phyloP scores from a whole-genome alignment of 768 basidiomycete genomes.

The Auriculariales sp. region DNA sequence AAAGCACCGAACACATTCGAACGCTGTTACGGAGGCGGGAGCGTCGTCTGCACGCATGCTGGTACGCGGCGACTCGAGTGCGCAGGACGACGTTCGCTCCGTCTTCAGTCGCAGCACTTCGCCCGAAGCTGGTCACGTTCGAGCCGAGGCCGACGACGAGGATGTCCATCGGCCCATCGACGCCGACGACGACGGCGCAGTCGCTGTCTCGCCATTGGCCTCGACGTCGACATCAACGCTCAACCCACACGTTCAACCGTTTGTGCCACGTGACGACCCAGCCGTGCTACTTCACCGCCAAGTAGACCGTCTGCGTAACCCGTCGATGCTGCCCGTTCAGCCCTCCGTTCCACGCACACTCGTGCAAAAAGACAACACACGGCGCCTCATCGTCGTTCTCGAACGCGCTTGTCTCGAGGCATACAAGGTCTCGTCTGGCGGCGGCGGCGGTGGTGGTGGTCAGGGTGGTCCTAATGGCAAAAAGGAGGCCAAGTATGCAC shows the following conservation, averaged over 20 bases:
- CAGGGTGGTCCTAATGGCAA: slow-evolving; percentile 21
- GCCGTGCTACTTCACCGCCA: not conserved
- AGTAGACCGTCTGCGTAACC: slow-evolving; percentile 8
- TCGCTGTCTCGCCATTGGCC: not conserved
- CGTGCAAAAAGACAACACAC: slow-evolving; percentile 25
- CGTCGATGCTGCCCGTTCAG: slow-evolving; percentile 19
- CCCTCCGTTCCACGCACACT: slow-evolving; percentile 22
- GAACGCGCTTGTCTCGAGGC: slow-evolving; percentile 94
- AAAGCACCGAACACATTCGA: not conserved
- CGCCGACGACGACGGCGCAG: not conserved
- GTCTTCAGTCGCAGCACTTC: slow-evolving; percentile 1
- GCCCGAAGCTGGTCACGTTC: not conserved
- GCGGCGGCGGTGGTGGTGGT: slow-evolving; percentile 8
- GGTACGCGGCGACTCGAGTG: not conserved
- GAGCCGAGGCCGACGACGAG: not conserved
- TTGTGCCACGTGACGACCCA: not conserved
- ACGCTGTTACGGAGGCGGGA: not conserved
- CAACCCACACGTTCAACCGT: not conserved
- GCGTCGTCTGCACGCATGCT: not conserved
- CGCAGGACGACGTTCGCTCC: not conserved
- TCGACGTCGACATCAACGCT: not conserved
- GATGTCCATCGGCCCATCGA: not conserved
- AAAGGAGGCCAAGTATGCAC: slow-evolving; percentile 84
- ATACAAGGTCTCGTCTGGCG: slow-evolving; percentile 63
- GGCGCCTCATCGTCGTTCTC: slow-evolving; percentile 78